Evolutionary conservation across 116 monocot genomes (phyloP), one percentile per base, ranked within the genome.

Genomic region (Posidonia oceanica): DNA sequence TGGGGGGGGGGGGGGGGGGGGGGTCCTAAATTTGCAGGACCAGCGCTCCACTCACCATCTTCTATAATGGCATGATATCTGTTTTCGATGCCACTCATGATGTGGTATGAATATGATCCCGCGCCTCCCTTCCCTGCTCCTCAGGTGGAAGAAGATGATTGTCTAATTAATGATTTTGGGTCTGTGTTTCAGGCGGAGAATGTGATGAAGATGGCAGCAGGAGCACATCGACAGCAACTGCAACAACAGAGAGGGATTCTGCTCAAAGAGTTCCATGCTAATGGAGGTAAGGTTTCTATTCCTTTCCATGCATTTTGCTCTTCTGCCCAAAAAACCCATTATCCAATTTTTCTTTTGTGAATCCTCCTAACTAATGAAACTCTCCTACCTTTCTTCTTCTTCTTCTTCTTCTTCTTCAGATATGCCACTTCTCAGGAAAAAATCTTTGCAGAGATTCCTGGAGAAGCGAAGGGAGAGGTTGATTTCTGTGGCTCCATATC

Each of bases 391-490:
- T 6, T 54, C 14, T 54, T 54, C 1, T 54, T 54, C 12, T 29
- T 29, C 29, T 29, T 29, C 29, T 29, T 29, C 29, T 6, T 48
- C 3, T 22, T 12, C 10, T 51, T 20, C 60, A 75, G 75, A 75
- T 52, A 66, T 75, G 68, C 75, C 67, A 13, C 56, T 75, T 1
- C n/a, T 39, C 8, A 67, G 75, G 48, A 75, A 14, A 59, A 67
- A 75, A 29, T 75, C 75, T 6, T 67, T 75, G 13, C 67, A 68
- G 59, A 57, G 51, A 42, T 75, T 75, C 59, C 38, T 75, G 3
- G 67, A 75, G 68, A 75, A 60, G 68, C 66, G 75, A 23, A 67
- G 66, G 51, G 48, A 58, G 48, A 67, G 75, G 75, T 68, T 53
- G 68, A 36, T 7, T 5, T 37, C 64, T 40, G 13, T 6, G 6